phyloP scores from a whole-genome alignment of 768 basidiomycete species.

The Termitomyces sp. region DNA sequence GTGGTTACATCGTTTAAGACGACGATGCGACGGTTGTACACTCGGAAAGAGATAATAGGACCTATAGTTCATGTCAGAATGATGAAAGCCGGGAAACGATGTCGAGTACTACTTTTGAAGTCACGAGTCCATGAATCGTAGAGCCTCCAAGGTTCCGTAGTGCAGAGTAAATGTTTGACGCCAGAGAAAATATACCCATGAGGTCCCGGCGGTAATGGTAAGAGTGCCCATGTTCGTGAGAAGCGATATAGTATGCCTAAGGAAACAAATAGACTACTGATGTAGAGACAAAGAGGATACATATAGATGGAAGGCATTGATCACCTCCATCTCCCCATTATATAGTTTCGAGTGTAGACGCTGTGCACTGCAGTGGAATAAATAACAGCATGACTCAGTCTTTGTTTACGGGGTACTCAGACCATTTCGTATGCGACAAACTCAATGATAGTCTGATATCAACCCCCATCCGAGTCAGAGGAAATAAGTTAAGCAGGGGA shows the following conservation, averaged over 20 bases:
- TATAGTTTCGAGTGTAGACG: background rate
- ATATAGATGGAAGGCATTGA: background rate
- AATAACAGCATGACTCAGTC: constrained; percentile 1
- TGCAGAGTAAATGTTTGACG: constrained; percentile 16
- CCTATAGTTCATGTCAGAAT: constrained; percentile 16
- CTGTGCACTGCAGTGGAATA: constrained; percentile 2
- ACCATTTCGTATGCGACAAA: background rate
- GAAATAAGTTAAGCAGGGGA: background rate
- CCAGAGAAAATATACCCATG: constrained; percentile 17
- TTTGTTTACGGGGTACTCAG: background rate
- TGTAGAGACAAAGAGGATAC: constrained; percentile 1
- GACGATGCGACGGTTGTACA: constrained; percentile 39
- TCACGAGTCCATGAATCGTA: constrained; percentile 19
- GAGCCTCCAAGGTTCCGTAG: constrained; percentile 21
- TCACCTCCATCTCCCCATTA: background rate
- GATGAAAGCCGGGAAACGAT: background rate
- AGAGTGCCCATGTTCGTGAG: background rate
- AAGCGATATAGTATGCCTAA: background rate
- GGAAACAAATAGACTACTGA: constrained; percentile 1
- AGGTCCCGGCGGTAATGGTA: constrained; percentile 24
- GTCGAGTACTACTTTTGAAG: constrained; percentile 14
- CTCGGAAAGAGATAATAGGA: constrained; percentile 41
- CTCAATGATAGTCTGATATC: background rate
- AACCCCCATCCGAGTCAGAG: background rate
- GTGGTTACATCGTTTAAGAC: constrained; percentile 42